Conservation (phyloP, 2,329 filamentous ascomycete species). For the Xylariomycetidae sp. region DNA sequence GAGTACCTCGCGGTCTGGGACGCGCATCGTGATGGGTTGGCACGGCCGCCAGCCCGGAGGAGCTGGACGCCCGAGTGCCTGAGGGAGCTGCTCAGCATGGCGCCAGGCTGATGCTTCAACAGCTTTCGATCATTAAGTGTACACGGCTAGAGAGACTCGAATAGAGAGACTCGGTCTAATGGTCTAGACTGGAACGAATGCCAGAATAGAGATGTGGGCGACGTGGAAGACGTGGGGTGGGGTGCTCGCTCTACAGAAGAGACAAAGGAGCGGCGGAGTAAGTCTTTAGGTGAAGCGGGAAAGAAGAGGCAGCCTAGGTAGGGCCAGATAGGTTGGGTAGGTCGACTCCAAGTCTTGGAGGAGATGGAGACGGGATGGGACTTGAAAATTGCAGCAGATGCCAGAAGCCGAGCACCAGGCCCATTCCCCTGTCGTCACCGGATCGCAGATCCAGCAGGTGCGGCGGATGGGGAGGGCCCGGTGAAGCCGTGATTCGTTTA, state of each 20-base stretch:
- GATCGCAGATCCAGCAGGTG: constrained; percentile 15
- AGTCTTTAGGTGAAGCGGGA: constrained; percentile 29
- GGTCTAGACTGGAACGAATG: too few relatives aligned
- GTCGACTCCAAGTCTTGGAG: too few relatives aligned
- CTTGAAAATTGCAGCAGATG: constrained; percentile 15
- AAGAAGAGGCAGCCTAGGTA: constrained; percentile 5
- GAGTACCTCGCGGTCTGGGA: constrained; percentile 32
- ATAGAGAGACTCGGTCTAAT: too few relatives aligned
- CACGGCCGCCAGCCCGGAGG: constrained; percentile 46
- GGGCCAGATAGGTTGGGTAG: constrained; percentile 1
- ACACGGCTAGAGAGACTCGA: too few relatives aligned
- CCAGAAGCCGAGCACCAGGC: constrained; percentile 8
- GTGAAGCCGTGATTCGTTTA: constrained; percentile 19
- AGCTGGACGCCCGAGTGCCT: constrained; percentile 60
- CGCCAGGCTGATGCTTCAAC: constrained; percentile 35
- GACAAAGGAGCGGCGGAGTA: constrained; percentile 44
- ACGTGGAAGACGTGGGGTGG: constrained; percentile 18
- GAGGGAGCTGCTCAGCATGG: constrained; percentile 68
- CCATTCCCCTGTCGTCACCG: constrained; percentile 14
- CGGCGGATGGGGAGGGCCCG: constrained; percentile 9
- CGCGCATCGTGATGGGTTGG: constrained; percentile 31
- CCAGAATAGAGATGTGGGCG: too few relatives aligned
- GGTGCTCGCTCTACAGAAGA: constrained; percentile 18
- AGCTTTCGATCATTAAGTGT: constrained; percentile 11
- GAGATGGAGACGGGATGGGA: constrained; percentile 4